These are phyloP conservation scores for Hypoxylon intermedium DNA, from an alignment of 495 filamentous ascomycete genomes.

Conservation along the genomic window DNA sequence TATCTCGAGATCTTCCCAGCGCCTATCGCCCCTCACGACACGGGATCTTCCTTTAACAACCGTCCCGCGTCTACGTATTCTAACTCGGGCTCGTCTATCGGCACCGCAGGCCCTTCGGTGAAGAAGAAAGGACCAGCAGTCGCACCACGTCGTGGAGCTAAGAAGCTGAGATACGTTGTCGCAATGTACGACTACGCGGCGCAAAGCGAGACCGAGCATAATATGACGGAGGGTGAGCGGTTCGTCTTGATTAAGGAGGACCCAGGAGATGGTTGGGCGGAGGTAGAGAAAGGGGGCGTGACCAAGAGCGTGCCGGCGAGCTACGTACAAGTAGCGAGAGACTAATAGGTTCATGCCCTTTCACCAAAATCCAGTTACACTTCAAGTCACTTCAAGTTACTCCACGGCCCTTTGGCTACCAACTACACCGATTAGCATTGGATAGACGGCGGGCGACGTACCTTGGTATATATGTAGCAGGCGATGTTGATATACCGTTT, in stretches of 20 bases:
- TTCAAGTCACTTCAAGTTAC: neutral
- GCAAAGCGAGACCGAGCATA: slow-evolving; percentile 83
- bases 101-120: slow-evolving; percentile 51
- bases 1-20: slow-evolving; percentile 66
- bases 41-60: slow-evolving; percentile 54
- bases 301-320: slow-evolving; percentile 94
- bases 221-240: slow-evolving; percentile 86
- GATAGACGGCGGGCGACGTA: slow-evolving; percentile 11
- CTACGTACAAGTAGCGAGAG: slow-evolving; percentile 72
- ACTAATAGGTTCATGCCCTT: slow-evolving; percentile 12
- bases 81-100: slow-evolving; percentile 76
- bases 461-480: slow-evolving; percentile 8
- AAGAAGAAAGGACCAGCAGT: slow-evolving; percentile 96
- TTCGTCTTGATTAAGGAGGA: slow-evolving; percentile 88
- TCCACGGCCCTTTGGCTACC: neutral
- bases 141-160: slow-evolving; percentile 87
- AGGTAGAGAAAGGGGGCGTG: slow-evolving; percentile 89
- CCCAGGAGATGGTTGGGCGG: slow-evolving; percentile 92
- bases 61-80: slow-evolving; percentile 76
- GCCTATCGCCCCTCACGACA: slow-evolving; percentile 57
- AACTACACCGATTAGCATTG: slow-evolving; percentile 18
- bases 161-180: slow-evolving; percentile 94
- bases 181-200: slow-evolving; percentile 92
- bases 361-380: neutral
- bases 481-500: slow-evolving; percentile 15